Evolutionary conservation across 2,329 filamentous ascomycete species (phyloP).

Genomic region (Diaporthe sp.): DNA sequence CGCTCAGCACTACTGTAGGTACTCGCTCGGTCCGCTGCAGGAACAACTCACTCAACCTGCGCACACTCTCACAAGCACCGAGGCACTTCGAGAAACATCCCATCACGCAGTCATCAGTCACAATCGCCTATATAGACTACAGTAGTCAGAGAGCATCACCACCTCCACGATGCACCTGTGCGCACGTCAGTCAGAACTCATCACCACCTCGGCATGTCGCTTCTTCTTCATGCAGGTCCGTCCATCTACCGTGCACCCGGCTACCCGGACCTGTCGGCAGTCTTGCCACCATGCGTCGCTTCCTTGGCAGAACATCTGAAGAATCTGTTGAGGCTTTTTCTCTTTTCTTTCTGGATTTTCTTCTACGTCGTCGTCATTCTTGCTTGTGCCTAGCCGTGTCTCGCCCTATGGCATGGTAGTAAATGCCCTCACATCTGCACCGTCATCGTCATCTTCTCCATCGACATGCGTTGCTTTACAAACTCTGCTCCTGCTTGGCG

Average conservation of each 20-base stretch:
- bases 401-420: conserved; percentile 1
- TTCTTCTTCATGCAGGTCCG: not conserved
- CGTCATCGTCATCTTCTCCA: conserved; percentile 6
- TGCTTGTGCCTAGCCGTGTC: not conserved
- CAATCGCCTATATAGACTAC: not conserved
- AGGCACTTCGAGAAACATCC: not conserved
- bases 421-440: not conserved
- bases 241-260: not conserved
- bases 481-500: conserved; percentile 11
- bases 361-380: not conserved
- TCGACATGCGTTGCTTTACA: not conserved
- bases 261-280: conserved; percentile 23
- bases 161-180: conserved; percentile 26
- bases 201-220: not conserved
- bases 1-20: conserved; percentile 2
- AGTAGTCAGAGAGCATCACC: conserved; percentile 17
- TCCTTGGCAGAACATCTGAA: conserved; percentile 8
- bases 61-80: not conserved
- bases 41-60: conserved; percentile 24
- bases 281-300: conserved; percentile 22
- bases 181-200: conserved; percentile 17
- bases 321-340: conserved; percentile 21
- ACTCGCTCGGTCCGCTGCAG: conserved; percentile 24
- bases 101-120: not conserved
- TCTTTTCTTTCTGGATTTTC: not conserved